Evolutionary conservation across 148 eudicot species (phyloP).

Genomic region (Rhododendron griersonianum): DNA sequence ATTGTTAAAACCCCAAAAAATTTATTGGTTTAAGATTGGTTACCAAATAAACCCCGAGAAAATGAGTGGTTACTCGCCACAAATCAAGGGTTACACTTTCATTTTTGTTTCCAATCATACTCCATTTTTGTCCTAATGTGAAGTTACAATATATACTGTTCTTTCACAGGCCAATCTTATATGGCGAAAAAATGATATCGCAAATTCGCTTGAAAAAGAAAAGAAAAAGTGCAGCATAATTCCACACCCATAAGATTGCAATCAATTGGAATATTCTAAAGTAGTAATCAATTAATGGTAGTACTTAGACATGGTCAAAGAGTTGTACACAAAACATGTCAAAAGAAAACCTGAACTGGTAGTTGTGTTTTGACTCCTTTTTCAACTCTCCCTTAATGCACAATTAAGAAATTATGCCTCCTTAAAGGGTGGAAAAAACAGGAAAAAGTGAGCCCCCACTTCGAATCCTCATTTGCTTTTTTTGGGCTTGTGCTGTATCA

Average conservation of each 20-base stretch:
- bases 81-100: too few species aligned
- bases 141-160: too few species aligned
- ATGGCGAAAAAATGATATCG: too few species aligned
- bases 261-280: too few species aligned
- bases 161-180: too few species aligned
- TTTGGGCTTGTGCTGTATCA: not conserved
- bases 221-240: too few species aligned
- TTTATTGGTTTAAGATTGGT: too few species aligned
- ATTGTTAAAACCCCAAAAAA: too few species aligned
- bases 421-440: not conserved
- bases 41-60: not conserved
- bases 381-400: not conserved
- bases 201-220: too few species aligned
- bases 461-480: not conserved
- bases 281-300: not conserved
- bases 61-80: not conserved
- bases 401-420: not conserved
- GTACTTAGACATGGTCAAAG: not conserved
- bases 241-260: too few species aligned
- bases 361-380: not conserved
- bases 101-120: too few species aligned
- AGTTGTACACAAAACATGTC: not conserved
- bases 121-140: too few species aligned
- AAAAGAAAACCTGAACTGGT: not conserved
- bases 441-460: not conserved